Base-by-base conservation (phyloP, 805 yeast species). In the Scheffersomyces spartinae region DNA sequence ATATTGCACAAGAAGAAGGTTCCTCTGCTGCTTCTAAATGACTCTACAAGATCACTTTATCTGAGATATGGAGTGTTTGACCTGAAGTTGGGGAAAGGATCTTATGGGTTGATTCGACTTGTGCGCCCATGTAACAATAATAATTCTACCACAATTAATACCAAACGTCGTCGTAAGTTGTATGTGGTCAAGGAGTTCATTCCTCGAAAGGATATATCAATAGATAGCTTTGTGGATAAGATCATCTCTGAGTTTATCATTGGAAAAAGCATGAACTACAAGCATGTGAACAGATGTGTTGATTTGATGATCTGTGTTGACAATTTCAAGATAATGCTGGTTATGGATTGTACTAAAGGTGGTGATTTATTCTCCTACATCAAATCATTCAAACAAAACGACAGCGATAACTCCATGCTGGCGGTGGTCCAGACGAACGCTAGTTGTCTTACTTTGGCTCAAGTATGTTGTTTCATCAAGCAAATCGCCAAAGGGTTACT, bases 381-480 rank as follows among this genome's bases (percentile, higher is more conserved):
- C n/a, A n/a, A n/a, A n/a, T n/a, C n/a, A n/a, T n/a, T n/a, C n/a
- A n/a, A n/a, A n/a, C n/a, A n/a, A n/a, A n/a, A n/a, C n/a, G n/a
- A n/a, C n/a, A n/a, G n/a, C n/a, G n/a, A n/a, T n/a, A n/a, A n/a
- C n/a, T n/a, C n/a, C n/a, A n/a, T n/a, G n/a, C n/a, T n/a, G n/a
- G n/a, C n/a, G n/a, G n/a, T n/a, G n/a, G n/a, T n/a, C n/a, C n/a
- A n/a, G n/a, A n/a, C n/a, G n/a, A n/a, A n/a, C n/a, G n/a, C n/a
- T n/a, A n/a, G n/a, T n/a, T n/a, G n/a, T n/a, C n/a, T n/a, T n/a
- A n/a, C n/a, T n/a, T n/a, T n/a, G n/a, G n/a, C n/a, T n/a, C n/a
- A n/a, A n/a, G n/a, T n/a, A n/a, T n/a, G n/a, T n/a, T 86, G 96
- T 50, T 81, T 80, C 43, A 70, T 84, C 59, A 85, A 85, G 45